Evolutionary conservation across 495 filamentous ascomycete species (phyloP), one percentile per base, ranked within the genome.

Genomic region (Penicillium paradoxum): DNA sequence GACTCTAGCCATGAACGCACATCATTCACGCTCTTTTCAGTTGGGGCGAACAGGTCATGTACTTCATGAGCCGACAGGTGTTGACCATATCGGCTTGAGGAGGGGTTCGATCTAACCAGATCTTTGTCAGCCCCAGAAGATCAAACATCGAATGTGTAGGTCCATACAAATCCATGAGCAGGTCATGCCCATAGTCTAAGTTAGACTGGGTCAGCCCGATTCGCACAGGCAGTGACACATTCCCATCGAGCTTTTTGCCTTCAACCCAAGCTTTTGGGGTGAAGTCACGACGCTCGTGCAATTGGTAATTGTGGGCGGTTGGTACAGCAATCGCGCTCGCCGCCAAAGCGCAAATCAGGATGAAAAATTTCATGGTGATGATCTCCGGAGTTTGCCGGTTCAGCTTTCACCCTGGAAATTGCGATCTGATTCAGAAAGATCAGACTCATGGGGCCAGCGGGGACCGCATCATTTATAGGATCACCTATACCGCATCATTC

Each of bases 181-280:
- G 74, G 13, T 78, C 77, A 53, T 82, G 75, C 0, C 72, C 79
- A 22, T 64, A 60, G 41, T 81, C 73, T 19, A 82, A 45, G 41
- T 83, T 83, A 24, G 68, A 68, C 60, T 84, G 80, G 4, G 68
- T 68, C 56, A 84, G 59, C 6, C 78, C 81, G 42, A 84, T 81
- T 39, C 79, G 72, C 21, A 84, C 73, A 1, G 79, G 78, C 15
- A 83, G 65, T 7, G 72, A 58, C 3, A 71, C 57, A 13, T 59
- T 54, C 6, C 51, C 56, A 15, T 70, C 50, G 19, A 75, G 45
- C 41, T 59, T 63, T 34, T 61, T 58, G 10, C 52, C 59, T 48
- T 70, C 57, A 21, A 45, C 43, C 73, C 72, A 77, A 9, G 60
- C 65, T 6, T 33, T 49, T 18, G 71, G 73, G 11, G 68, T 53